These are phyloP conservation scores for Diaporthe sp. DNA, from an alignment of 2,329 filamentous ascomycete species.

Conservation along the genomic window DNA sequence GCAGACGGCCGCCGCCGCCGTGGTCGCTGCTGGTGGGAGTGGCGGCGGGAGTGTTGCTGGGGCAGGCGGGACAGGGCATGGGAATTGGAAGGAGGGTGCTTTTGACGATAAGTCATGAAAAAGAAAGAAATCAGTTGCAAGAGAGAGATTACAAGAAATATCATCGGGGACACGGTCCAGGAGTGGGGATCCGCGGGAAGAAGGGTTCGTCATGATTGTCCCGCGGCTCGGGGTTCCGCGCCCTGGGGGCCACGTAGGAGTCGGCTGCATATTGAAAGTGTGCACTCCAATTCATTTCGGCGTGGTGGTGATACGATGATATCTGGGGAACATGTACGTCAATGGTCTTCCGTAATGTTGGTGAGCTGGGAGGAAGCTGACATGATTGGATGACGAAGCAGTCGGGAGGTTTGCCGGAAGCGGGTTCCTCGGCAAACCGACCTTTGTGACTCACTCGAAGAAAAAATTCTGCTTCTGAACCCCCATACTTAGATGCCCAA, in stretches of 20 bases:
- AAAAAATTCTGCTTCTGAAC: conserved; percentile 22
- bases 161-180: background rate
- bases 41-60: conserved; percentile 53
- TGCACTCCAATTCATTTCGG: background rate
- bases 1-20: conserved; percentile 60
- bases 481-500: background rate
- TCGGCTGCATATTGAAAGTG: background rate
- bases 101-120: conserved; percentile 54
- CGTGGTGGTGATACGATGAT: background rate
- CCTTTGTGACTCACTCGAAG: conserved; percentile 27
- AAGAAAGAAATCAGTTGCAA: background rate
- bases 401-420: conserved; percentile 1
- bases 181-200: background rate
- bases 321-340: background rate
- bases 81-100: conserved; percentile 72
- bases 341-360: background rate
- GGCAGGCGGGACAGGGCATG: conserved; percentile 45
- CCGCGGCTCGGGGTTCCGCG: background rate
- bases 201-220: background rate
- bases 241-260: background rate
- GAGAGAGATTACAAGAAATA: background rate
- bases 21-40: conserved; percentile 56
- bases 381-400: background rate
- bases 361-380: background rate
- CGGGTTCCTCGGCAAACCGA: conserved; percentile 2